Conservation (phyloP, 805 yeast species). For the Wickerhamomyces silvicola region DNA sequence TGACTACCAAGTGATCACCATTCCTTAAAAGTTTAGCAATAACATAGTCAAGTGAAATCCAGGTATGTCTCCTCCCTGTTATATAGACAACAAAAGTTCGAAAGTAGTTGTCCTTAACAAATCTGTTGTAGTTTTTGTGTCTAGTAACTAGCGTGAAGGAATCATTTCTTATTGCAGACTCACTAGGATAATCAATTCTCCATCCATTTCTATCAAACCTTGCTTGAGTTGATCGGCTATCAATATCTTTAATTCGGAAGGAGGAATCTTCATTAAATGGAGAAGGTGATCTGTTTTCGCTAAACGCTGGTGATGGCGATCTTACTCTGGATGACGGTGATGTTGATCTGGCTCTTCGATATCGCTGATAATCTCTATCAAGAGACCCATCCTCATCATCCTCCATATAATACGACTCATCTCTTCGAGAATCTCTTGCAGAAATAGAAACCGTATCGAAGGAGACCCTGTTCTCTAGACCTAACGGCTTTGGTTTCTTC, state of each 20-base stretch:
- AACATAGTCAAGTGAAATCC: conserved; percentile 78
- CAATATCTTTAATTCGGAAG: conserved; percentile 1
- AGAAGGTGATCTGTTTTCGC: conserved; percentile 8
- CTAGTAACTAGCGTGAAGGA: conserved; percentile 8
- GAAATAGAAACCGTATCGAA: conserved; percentile 1
- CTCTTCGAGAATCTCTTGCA: conserved; percentile 2
- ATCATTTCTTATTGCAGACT: conserved; percentile 9
- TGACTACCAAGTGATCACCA: conserved; percentile 63
- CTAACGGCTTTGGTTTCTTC: background rate
- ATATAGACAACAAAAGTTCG: conserved; percentile 59
- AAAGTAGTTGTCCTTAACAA: conserved; percentile 14
- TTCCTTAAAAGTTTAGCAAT: conserved; percentile 46
- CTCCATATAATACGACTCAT: background rate
- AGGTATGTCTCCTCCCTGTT: conserved; percentile 68
- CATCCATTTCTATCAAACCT: conserved; percentile 8
- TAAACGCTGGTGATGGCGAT: conserved; percentile 2
- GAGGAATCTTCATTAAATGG: conserved; percentile 2
- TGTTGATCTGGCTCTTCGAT: background rate
- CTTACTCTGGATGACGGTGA: conserved; percentile 2
- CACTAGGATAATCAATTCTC: conserved; percentile 19
- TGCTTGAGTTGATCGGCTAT: conserved; percentile 2
- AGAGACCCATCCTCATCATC: conserved; percentile 2
- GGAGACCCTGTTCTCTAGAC: background rate
- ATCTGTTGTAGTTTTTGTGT: conserved; percentile 1
- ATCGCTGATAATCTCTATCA: too few species aligned